Evolutionary conservation across 208 protist species (phyloP), one percentile per base, ranked within the genome.

Genomic region (Acanthamoeba healyi): DNA sequence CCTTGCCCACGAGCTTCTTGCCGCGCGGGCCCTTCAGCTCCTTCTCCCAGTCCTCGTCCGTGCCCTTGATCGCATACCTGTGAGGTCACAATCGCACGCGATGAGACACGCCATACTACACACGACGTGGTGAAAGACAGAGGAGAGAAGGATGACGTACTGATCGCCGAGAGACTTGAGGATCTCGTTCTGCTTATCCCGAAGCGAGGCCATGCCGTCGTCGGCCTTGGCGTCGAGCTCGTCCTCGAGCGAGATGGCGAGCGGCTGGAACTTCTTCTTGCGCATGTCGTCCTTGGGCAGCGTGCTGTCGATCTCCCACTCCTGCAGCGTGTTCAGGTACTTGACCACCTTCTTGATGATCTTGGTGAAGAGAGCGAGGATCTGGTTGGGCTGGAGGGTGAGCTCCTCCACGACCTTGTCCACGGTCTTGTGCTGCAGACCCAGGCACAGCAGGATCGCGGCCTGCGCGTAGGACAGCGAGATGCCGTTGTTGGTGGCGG

Each of bases 401-500:
- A 97, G 81, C 61, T 96, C 95, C 5, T 29, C 24, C 67, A 87
- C 38, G 14, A 94, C 92, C 26, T 97, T 36, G 34, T 98, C 97
- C n/a, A 98, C 51, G 22, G 32, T 94, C 81, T 97, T 95, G 65
- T 96, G 89, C 84, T 98, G 99, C 58, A 99, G 97, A 0, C 99
- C 99, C 0, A 99, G 94, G 2, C 96, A 98, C 10, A 99, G 95
- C 51, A 99, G 95, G 67, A 99, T 98, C 0, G 98, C 98, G 0
- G 97, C 96, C 96, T 99, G 98, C 3, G 98, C 96, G 89, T 98
- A 95, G 7, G 97, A 97, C 19, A 99, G 95, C 67, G 97, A 95
- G 2, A 99, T 86, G 19, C 51, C 34, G 51, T 49, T 86, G 91
- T 74, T 81, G 24, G 34, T 77, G 15, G 24, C 67, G 15, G 34